Conservation (phyloP, 768 basidiomycete species). For the Tubosaeta brunneosetosa region DNA sequence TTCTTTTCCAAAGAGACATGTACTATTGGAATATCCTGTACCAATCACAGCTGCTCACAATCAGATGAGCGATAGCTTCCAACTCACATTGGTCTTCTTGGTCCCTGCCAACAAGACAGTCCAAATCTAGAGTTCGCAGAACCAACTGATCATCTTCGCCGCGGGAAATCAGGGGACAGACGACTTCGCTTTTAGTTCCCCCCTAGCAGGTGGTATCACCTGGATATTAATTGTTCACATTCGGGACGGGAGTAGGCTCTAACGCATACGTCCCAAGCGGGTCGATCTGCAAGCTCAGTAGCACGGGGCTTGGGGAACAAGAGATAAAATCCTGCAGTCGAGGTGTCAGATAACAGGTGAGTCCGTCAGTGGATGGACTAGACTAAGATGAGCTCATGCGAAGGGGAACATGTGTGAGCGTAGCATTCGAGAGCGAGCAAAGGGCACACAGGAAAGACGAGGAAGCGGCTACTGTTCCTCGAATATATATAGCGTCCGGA, state of each 20-base stretch:
- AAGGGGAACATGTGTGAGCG: too few species aligned
- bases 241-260: conserved; percentile 70
- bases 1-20: neutral
- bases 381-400: too few species aligned
- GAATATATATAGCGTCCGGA: too few species aligned
- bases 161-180: conserved; percentile 62
- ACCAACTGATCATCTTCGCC: conserved; percentile 30
- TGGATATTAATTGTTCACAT: conserved; percentile 78
- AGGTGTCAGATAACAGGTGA: conserved; percentile 22
- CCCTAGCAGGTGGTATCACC: conserved; percentile 96
- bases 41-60: conserved; percentile 67
- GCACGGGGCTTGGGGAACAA: conserved; percentile 52
- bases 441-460: too few species aligned
- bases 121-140: conserved; percentile 76
- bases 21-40: conserved; percentile 23
- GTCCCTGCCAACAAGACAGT: conserved; percentile 68
- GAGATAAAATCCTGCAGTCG: conserved; percentile 77
- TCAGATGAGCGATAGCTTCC: conserved; percentile 61
- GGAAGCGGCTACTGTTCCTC: too few species aligned
- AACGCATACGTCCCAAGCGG: conserved; percentile 78
- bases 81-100: conserved; percentile 75
- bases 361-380: too few species aligned
- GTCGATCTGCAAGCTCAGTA: conserved; percentile 17
- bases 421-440: too few species aligned
- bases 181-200: conserved; percentile 86